A percentile compares a stretch with the other conserved stretches of the same genome.
phyloP scores from a whole-genome alignment of 768 basidiomycete species.

The Psilocybe cyanescens region DNA sequence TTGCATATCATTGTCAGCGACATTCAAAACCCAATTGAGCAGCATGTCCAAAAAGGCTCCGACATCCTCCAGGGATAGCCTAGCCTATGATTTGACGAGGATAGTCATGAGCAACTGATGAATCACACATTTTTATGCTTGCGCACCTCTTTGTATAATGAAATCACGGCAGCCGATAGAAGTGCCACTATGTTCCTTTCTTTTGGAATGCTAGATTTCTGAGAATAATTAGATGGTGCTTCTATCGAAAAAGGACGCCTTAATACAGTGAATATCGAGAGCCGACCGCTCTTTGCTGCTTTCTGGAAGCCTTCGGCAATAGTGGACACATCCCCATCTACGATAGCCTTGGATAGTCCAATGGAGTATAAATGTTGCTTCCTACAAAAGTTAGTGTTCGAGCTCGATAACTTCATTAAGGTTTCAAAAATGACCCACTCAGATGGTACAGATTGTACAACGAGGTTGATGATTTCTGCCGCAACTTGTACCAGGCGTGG shows the following conservation, averaged over 20 bases:
- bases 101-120: conserved; percentile 2
- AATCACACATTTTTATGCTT: not conserved
- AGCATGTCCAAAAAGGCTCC: conserved; percentile 55
- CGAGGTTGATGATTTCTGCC: conserved; percentile 65
- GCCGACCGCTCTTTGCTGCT: conserved; percentile 38
- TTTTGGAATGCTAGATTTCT: conserved; percentile 37
- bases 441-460: conserved; percentile 64
- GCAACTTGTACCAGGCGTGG: conserved; percentile 61
- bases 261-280: conserved; percentile 58
- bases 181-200: conserved; percentile 72
- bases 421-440: conserved; percentile 55
- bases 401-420: conserved; percentile 1
- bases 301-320: conserved; percentile 63
- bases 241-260: not conserved
- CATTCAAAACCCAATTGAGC: conserved; percentile 61
- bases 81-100: conserved; percentile 42
- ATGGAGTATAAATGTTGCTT: conserved; percentile 63
- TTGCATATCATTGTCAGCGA: conserved; percentile 53
- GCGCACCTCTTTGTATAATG: conserved; percentile 69
- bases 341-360: conserved; percentile 52
- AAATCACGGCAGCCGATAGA: conserved; percentile 67
- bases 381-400: conserved; percentile 39
- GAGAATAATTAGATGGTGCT: conserved; percentile 14
- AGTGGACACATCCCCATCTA: conserved; percentile 52
- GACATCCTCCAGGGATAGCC: conserved; percentile 51